Percentiles rank a stretch among this genome's conserved stretches.
These are phyloP conservation scores for Alternaria sp. DNA, from an alignment of 2,329 filamentous ascomycete species.

Conservation along the genomic window DNA sequence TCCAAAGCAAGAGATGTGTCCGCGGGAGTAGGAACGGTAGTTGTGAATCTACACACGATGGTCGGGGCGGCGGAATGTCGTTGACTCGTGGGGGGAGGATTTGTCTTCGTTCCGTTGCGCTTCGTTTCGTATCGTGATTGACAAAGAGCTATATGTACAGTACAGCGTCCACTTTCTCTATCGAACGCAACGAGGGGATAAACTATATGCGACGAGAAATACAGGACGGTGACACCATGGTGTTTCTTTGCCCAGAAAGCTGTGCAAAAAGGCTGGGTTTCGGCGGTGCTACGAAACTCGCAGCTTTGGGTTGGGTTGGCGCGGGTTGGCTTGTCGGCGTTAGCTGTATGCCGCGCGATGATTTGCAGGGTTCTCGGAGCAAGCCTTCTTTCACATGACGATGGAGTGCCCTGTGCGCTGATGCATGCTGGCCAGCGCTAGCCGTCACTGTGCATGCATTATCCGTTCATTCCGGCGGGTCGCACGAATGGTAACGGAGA, in stretches of 20 bases:
- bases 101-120: neutral
- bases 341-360: conserved; percentile 23
- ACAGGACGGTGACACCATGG: neutral
- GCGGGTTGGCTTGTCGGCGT: neutral
- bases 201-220: neutral
- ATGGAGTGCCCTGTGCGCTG: conserved; percentile 21
- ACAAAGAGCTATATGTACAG: neutral
- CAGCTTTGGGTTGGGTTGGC: neutral
- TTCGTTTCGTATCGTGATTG: neutral
- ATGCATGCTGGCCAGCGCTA: conserved; percentile 21
- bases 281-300: conserved; percentile 5
- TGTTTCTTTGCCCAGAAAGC: neutral
- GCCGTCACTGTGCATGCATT: conserved; percentile 23
- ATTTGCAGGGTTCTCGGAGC: conserved; percentile 23
- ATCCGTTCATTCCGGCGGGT: neutral
- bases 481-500: neutral
- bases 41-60: neutral
- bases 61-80: neutral
- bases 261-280: neutral
- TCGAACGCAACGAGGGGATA: neutral
- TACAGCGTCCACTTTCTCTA: neutral
- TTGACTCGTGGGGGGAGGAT: neutral
- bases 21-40: neutral
- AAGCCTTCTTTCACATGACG: conserved; percentile 29
- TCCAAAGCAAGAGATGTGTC: neutral